These are phyloP conservation scores for Leccinum subtestaceum DNA, from an alignment of 768 basidiomycete species.

Conservation along the genomic window DNA sequence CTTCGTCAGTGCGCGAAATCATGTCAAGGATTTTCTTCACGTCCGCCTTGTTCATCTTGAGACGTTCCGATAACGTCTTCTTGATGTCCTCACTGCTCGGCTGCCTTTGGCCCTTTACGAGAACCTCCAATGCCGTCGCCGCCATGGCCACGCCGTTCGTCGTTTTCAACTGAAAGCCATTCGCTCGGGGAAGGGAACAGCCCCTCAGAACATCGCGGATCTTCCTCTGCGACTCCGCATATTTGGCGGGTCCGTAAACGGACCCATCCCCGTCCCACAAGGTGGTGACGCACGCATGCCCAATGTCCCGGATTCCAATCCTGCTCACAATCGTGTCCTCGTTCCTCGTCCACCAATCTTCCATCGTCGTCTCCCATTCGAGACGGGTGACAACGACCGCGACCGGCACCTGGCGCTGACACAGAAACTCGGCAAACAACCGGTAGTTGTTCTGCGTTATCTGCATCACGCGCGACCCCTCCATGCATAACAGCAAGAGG, in stretches of 20 bases:
- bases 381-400: constrained; percentile 35
- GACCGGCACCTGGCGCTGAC: constrained; percentile 32
- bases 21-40: neutral
- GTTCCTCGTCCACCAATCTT: constrained; percentile 9
- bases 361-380: neutral
- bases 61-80: neutral
- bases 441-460: constrained; percentile 33
- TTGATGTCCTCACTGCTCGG: neutral
- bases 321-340: neutral
- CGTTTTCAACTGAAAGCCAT: neutral
- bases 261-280: neutral
- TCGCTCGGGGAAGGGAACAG: neutral
- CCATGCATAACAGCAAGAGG: constrained; percentile 38
- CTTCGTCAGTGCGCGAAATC: too few relatives aligned
- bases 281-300: constrained; percentile 23
- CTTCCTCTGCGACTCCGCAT: constrained; percentile 11
- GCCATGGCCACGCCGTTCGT: neutral
- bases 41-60: neutral
- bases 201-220: constrained; percentile 10
- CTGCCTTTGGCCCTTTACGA: neutral
- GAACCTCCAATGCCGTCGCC: neutral
- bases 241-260: neutral
- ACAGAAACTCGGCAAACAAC: constrained; percentile 37
- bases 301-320: constrained; percentile 13
- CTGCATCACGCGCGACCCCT: constrained; percentile 27